Evolutionary conservation across 495 filamentous ascomycete species (phyloP).

Genomic region (Tirmania nivea): DNA sequence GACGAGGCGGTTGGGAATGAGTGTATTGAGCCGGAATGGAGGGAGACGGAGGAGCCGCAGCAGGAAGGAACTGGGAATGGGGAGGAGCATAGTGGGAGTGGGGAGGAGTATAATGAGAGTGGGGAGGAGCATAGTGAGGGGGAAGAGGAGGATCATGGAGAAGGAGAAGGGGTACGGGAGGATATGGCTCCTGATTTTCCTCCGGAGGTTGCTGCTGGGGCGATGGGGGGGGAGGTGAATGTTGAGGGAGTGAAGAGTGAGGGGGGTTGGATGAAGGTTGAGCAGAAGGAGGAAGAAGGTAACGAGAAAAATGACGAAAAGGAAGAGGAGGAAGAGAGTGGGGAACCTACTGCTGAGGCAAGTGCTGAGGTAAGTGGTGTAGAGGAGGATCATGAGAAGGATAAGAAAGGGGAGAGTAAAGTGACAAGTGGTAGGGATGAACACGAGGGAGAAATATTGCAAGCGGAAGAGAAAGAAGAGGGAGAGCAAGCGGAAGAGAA

Average conservation of each 20-base stretch:
- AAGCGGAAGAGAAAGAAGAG: background rate
- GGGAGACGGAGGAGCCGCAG: too few species aligned
- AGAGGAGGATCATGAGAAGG: background rate
- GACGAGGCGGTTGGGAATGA: too few species aligned
- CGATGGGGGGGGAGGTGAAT: background rate
- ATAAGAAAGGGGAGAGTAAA: background rate
- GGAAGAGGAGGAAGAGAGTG: conserved; percentile 2
- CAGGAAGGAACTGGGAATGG: too few species aligned
- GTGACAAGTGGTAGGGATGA: background rate
- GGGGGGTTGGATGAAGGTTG: background rate
- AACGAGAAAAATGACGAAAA: background rate
- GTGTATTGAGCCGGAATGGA: too few species aligned
- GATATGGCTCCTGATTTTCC: too few species aligned
- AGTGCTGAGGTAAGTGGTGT: conserved; percentile 4
- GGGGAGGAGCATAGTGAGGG: too few species aligned
- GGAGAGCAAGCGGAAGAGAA: background rate
- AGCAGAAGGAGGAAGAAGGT: background rate
- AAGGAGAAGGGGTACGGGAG: background rate
- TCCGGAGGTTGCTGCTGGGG: background rate
- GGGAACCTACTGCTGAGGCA: conserved; percentile 3
- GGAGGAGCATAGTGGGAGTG: too few species aligned
- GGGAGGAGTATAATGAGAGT: too few species aligned
- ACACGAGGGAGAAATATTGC: background rate
- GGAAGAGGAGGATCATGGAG: background rate
- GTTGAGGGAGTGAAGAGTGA: background rate